phyloP scores from a whole-genome alignment of 2,329 filamentous ascomycete genomes.

The Fonsecaea pedrosoi region DNA sequence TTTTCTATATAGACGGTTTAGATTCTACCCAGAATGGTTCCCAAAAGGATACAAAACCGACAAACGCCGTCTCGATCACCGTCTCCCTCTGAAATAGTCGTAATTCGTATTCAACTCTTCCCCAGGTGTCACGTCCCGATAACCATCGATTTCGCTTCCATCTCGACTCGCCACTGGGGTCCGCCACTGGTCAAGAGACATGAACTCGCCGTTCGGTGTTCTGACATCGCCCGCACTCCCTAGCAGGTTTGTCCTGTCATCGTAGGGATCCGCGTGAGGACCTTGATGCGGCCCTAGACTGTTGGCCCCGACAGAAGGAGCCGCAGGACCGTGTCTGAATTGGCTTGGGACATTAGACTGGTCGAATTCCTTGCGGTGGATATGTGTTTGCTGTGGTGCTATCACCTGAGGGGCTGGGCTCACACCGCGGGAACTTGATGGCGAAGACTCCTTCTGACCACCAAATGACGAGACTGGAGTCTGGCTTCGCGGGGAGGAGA shows the following conservation, averaged over 20 bases:
- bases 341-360: constrained; percentile 30
- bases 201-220: constrained; percentile 39
- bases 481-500: constrained; percentile 27
- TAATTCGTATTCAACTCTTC: constrained; percentile 26
- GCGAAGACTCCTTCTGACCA: constrained; percentile 42
- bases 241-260: constrained; percentile 37
- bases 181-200: constrained; percentile 35
- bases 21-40: not conserved
- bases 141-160: constrained; percentile 9
- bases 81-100: constrained; percentile 32
- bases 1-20: not conserved
- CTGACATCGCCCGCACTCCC: constrained; percentile 29
- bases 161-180: constrained; percentile 21
- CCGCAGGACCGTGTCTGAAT: constrained; percentile 18
- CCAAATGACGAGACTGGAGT: constrained; percentile 29
- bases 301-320: not conserved
- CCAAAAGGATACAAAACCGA: not conserved
- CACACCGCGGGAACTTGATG: constrained; percentile 39
- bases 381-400: constrained; percentile 41
- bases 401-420: constrained; percentile 45
- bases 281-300: constrained; percentile 23
- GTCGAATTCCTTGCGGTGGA: constrained; percentile 30
- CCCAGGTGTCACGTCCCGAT: constrained; percentile 22
- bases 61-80: not conserved
- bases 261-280: constrained; percentile 35